Evolutionary conservation across 108 stramenopile genomes (phyloP), one percentile per base, ranked within the genome.

Genomic region (Pseudonitzschia delicatissima): DNA sequence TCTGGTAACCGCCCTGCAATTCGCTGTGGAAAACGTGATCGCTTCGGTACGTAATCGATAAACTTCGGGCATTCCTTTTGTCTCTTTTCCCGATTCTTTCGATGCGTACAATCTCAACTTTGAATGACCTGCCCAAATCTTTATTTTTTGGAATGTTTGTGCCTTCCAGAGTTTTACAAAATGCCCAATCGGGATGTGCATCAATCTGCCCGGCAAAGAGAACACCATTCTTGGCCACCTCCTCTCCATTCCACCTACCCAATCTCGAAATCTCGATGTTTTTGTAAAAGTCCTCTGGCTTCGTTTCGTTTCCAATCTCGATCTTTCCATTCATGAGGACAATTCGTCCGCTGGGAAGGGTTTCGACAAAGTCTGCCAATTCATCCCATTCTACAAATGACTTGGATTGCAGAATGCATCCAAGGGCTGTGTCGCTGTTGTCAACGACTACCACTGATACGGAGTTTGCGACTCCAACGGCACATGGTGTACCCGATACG

Each of bases 1-100:
- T 93, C 88, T 47, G 92, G 88, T 23, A 93, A 65, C 25, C 92
- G 79, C 1, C 82, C 74, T 34, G 63, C 76, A 37, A 93, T 71
- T 11, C 60, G 40, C 11, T 63, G 40, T 9, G 91, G 87, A 2
- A 71, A 57, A 20, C 76, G 72, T 48, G 81, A 62, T 13, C 34
- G 25, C 64, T 88, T n/a, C 90, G 7, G 52, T 73, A 23, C 58
- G 40, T 35, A 78, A 31, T 27, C 63, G 23, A n/a, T n/a, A n/a
- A 11, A 39, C 4, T 17, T 25, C 17, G 1, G 23, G 28, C 3
- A 15, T 8, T 18, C 9, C 17, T 3, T 26, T n/a, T 12, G n/a
- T 25, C 21, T 47, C 20, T 8, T 34, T 29, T 20, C 21, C 23
- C 25, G 29, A 20, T 31, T 5, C 27, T 53, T 27, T 21, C n/a